phyloP scores from a whole-genome alignment of 2,329 filamentous ascomycete genomes.

The Plectosphaerella cucumerina region DNA sequence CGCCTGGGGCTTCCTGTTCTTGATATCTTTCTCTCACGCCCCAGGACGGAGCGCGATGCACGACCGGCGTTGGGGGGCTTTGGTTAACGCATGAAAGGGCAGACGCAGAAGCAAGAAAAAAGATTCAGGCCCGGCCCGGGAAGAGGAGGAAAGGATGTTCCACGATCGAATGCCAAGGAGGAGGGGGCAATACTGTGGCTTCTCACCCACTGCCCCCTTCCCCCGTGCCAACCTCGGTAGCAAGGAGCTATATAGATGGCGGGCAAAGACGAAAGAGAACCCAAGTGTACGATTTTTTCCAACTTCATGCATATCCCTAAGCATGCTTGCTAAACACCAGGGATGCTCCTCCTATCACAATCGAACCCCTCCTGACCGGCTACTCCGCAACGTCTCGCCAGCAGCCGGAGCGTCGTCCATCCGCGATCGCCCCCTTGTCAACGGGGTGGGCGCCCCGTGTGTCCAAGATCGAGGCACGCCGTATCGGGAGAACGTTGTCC shows the following conservation, averaged over 20 bases:
- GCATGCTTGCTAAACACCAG: too few relatives aligned
- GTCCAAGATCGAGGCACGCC: too few relatives aligned
- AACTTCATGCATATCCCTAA: too few relatives aligned
- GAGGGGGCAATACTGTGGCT: background rate
- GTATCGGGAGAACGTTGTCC: too few relatives aligned
- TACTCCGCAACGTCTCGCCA: too few relatives aligned
- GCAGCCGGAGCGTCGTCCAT: too few relatives aligned
- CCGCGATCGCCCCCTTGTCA: too few relatives aligned
- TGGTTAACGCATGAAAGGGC: constrained; percentile 8
- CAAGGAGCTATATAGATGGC: background rate
- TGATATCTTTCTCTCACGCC: background rate
- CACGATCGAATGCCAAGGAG: constrained; percentile 4
- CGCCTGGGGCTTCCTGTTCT: background rate
- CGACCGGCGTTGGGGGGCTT: constrained; percentile 11
- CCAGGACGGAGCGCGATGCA: constrained; percentile 4
- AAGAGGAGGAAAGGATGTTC: constrained; percentile 1
- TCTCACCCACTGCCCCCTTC: constrained; percentile 1
- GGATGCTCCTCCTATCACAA: too few relatives aligned
- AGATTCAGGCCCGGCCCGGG: background rate
- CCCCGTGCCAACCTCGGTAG: background rate
- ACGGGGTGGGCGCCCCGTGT: too few relatives aligned
- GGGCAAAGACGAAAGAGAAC: background rate
- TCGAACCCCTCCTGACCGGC: too few relatives aligned
- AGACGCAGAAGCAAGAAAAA: constrained; percentile 1
- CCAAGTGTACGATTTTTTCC: background rate